phyloP scores from a whole-genome alignment of 116 monocot species.

The Trichopus zeylanicus region DNA sequence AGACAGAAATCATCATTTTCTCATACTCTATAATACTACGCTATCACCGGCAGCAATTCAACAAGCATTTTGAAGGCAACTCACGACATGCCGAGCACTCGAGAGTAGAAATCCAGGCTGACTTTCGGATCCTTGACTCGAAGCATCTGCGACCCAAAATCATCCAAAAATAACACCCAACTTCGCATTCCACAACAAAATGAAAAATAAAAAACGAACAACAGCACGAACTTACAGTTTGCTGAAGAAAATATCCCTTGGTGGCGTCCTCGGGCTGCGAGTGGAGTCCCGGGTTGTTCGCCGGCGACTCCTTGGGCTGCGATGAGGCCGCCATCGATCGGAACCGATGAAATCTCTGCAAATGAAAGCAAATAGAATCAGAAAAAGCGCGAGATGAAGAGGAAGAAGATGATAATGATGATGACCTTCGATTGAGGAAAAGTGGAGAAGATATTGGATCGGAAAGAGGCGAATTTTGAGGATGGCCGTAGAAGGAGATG shows the following conservation, averaged over 20 bases:
- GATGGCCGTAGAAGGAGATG: background rate
- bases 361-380: background rate
- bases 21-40: no score
- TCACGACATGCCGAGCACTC: constrained; percentile 94
- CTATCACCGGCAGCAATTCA: background rate
- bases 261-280: constrained; percentile 63
- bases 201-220: background rate
- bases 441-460: no score
- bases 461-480: constrained; percentile 2
- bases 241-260: constrained; percentile 88
- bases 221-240: constrained; percentile 44
- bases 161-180: background rate
- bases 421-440: no score
- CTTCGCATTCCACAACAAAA: background rate
- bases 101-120: constrained; percentile 93
- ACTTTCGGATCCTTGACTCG: constrained; percentile 90
- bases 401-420: no score
- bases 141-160: constrained; percentile 55
- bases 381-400: background rate
- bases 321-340: constrained; percentile 42
- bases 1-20: no score
- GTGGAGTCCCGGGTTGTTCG: constrained; percentile 85
- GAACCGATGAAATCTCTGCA: constrained; percentile 24
- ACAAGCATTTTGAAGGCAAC: constrained; percentile 9
- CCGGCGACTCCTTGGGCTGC: constrained; percentile 56